These are phyloP conservation scores for Xylariaceae sp. DNA, from an alignment of 2,329 filamentous ascomycete genomes.

Conservation along the genomic window DNA sequence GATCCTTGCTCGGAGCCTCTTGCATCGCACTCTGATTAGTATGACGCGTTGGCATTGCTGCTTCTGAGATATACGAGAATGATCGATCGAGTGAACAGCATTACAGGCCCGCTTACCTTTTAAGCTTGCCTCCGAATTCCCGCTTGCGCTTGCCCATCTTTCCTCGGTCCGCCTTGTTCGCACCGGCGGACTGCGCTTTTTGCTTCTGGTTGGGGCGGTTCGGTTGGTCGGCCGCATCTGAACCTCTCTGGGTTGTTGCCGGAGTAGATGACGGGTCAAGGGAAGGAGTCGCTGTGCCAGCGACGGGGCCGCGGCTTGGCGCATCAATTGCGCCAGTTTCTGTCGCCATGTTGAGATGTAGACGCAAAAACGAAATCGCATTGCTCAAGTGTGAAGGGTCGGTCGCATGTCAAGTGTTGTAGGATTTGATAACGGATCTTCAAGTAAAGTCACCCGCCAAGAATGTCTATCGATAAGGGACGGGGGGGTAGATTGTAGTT, in stretches of 20 bases:
- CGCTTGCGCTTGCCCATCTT: constrained; percentile 20
- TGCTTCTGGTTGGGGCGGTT: constrained; percentile 17
- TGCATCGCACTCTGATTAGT: constrained; percentile 43
- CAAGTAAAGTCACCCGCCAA: too few relatives aligned
- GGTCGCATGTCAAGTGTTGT: neutral
- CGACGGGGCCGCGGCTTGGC: neutral
- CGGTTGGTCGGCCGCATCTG: constrained; percentile 5
- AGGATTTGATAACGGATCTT: too few relatives aligned
- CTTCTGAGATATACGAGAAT: constrained; percentile 1
- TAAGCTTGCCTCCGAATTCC: constrained; percentile 12
- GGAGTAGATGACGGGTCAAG: constrained; percentile 4
- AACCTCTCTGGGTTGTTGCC: constrained; percentile 2
- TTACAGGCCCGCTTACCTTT: constrained; percentile 17
- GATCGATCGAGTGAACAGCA: neutral
- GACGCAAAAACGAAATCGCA: constrained; percentile 5
- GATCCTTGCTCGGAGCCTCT: constrained; percentile 48
- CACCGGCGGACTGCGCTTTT: constrained; percentile 16
- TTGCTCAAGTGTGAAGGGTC: constrained; percentile 3
- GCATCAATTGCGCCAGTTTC: constrained; percentile 7
- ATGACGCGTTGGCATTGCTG: constrained; percentile 23
- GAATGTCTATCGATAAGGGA: neutral
- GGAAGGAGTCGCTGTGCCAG: neutral
- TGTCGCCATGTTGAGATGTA: constrained; percentile 11
- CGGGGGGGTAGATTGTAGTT: too few relatives aligned
- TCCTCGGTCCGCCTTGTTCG: constrained; percentile 20